Evolutionary conservation across 371 early-diverging fungal genomes (phyloP).

Genomic region (Globomyces sp.): DNA sequence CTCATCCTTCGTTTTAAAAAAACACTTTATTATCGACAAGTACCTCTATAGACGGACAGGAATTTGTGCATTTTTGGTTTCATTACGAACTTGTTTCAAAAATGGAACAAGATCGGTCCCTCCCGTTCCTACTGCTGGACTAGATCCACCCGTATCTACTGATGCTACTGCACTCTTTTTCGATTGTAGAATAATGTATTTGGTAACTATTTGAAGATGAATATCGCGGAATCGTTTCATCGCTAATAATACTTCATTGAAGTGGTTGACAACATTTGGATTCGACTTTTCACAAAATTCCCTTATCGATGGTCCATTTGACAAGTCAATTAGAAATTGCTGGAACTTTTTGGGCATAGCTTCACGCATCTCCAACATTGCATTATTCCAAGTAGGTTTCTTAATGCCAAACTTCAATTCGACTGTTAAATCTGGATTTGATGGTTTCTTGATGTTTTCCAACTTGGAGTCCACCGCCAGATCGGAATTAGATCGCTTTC

Average conservation of each 20-base stretch:
- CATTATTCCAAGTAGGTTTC: constrained; percentile 23
- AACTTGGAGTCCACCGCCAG: no score
- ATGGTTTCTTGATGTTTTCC: no score
- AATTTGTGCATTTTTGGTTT: constrained; percentile 50
- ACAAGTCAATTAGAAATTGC: constrained; percentile 76
- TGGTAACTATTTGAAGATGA: constrained; percentile 89
- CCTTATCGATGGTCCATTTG: constrained; percentile 44
- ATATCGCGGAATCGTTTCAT: constrained; percentile 85
- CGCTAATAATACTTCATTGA: constrained; percentile 73
- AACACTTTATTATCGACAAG: no score
- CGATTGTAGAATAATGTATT: constrained; percentile 83
- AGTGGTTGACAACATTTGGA: constrained; percentile 49
- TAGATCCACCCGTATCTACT: neutral
- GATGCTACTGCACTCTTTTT: constrained; percentile 17
- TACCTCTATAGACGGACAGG: neutral
- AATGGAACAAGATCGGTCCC: constrained; percentile 94
- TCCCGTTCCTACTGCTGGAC: constrained; percentile 76
- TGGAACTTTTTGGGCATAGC: constrained; percentile 2
- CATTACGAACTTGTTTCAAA: constrained; percentile 64
- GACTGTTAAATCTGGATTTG: no score
- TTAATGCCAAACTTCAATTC: constrained; percentile 36
- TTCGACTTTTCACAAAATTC: constrained; percentile 21
- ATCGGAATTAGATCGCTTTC: no score
- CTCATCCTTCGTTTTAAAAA: no score
- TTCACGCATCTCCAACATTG: constrained; percentile 17